Conservation (phyloP, 2,329 filamentous ascomycete species). For the Cryphonectria naterciae region DNA sequence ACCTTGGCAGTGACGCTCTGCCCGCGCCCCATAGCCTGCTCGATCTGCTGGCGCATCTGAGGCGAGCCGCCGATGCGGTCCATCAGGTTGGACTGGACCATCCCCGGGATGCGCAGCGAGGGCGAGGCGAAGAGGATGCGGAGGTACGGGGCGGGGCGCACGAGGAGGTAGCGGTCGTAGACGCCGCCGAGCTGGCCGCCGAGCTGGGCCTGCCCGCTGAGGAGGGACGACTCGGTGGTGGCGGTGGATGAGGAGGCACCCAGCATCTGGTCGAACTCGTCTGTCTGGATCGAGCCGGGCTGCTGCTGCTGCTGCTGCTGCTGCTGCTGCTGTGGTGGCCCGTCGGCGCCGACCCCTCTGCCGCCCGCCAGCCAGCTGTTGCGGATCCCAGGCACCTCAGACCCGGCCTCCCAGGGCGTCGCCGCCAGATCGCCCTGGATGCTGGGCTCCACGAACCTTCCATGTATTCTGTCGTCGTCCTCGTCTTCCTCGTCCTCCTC, state of each 20-base stretch:
- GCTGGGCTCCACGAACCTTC: constrained; percentile 20
- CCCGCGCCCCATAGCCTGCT: constrained; percentile 66
- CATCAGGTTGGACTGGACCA: constrained; percentile 64
- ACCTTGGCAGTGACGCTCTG: constrained; percentile 76
- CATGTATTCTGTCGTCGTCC: neutral
- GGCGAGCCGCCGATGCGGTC: constrained; percentile 55
- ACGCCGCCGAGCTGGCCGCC: constrained; percentile 44
- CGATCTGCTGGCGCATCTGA: constrained; percentile 51
- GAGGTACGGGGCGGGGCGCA: constrained; percentile 67
- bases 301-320: neutral
- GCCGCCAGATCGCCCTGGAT: constrained; percentile 21
- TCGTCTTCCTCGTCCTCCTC: constrained; percentile 14
- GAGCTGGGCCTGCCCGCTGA: neutral
- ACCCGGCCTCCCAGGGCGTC: constrained; percentile 16
- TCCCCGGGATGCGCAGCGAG: constrained; percentile 67
- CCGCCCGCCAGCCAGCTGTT: neutral
- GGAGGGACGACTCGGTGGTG: neutral
- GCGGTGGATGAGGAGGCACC: neutral
- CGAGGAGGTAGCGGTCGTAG: constrained; percentile 64
- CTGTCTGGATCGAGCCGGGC: neutral
- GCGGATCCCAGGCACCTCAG: constrained; percentile 6
- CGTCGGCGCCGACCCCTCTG: neutral
- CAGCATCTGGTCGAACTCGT: neutral
- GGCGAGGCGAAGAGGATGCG: constrained; percentile 72
- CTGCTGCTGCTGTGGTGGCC: neutral